Evolutionary conservation across 345 rosid species (phyloP), one percentile per base, ranked within the genome.

Genomic region (Balakata baccata): DNA sequence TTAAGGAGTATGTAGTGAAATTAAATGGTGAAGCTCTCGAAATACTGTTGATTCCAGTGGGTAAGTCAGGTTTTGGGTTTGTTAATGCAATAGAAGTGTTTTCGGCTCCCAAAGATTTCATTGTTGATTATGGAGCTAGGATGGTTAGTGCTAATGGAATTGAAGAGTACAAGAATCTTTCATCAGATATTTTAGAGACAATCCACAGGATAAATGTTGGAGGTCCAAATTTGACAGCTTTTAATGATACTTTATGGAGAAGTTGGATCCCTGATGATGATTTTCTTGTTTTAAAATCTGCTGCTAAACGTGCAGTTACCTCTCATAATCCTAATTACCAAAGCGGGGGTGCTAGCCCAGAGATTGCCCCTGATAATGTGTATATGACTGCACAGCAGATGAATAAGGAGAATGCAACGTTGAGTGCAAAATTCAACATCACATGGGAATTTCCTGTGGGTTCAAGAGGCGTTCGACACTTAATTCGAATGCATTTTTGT

Each of bases 161-260:
- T 77, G 74, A 80, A 73, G 87, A 81, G 66, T 89, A 78, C 74
- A 74, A 77, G 75, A 89, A 89, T 79, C 73, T 95, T 37, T 80
- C 92, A 4, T 85, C 87, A 0, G 86, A 83, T 66, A 84, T 92
- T 61, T 84, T 95, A 41, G 97, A 90, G 86, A 87, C 94, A 0
- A 70, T 95, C 71, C 87, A 86, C 60, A 86, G 99, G 83, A 87
- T 92, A 71, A 95, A 95, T 83, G 91, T 94, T 59, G 99, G 99
- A 52, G 99, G 99, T 47, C 82, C 65, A 29, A 86, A 84, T 41
- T 60, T 95, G 80, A 91, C 95, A 3, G 96, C 98, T 25, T 90
- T 94, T 72, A 94, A 94, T 79, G 98, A 94, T 77, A 82, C 97
- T 18, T 18, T 95, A 78, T 92, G 97, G 99, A 89, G 99, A 86